A percentile compares a stretch with the other conserved stretches of the same genome.
These are phyloP conservation scores for Stromatinia cepivora DNA, from an alignment of 2,329 filamentous ascomycete genomes.

Conservation along the genomic window DNA sequence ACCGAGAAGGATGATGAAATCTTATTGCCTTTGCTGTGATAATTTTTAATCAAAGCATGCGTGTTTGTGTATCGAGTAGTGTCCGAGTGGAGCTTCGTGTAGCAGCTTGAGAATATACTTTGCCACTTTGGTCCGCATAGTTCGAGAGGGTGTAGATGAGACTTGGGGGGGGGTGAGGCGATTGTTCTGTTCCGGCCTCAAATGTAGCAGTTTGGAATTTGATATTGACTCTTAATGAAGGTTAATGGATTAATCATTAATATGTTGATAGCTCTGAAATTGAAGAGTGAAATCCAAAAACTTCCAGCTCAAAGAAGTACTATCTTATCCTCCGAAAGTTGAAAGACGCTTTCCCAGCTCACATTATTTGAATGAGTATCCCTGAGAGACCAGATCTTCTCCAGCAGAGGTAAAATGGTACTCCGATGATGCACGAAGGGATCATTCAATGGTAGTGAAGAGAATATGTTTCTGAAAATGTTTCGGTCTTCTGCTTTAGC, in stretches of 20 bases:
- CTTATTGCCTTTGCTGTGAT: not conserved
- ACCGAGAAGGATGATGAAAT: not conserved
- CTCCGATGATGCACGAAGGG: slow-evolving; percentile 34
- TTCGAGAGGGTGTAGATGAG: too few species aligned
- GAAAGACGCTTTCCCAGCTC: slow-evolving; percentile 17
- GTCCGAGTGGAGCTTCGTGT: not conserved
- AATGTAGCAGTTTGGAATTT: too few species aligned
- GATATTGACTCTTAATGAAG: not conserved
- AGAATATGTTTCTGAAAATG: slow-evolving; percentile 35
- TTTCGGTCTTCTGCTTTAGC: slow-evolving; percentile 32
- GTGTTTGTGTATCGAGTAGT: not conserved
- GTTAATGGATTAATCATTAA: not conserved
- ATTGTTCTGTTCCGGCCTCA: too few species aligned
- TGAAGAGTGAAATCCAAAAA: not conserved
- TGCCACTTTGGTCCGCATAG: not conserved
- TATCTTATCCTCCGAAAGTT: slow-evolving; percentile 9
- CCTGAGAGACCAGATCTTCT: slow-evolving; percentile 33
- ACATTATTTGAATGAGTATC: slow-evolving; percentile 21
- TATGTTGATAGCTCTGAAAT: not conserved
- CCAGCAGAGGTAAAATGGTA: slow-evolving; percentile 35
- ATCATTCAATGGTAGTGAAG: slow-evolving; percentile 33
- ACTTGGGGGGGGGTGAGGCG: too few species aligned
- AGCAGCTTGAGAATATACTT: not conserved
- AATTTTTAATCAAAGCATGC: not conserved
- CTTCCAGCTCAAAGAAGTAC: slow-evolving; percentile 1